Conservation (phyloP, 768 basidiomycete species). For the Multifurca ochricompacta region DNA sequence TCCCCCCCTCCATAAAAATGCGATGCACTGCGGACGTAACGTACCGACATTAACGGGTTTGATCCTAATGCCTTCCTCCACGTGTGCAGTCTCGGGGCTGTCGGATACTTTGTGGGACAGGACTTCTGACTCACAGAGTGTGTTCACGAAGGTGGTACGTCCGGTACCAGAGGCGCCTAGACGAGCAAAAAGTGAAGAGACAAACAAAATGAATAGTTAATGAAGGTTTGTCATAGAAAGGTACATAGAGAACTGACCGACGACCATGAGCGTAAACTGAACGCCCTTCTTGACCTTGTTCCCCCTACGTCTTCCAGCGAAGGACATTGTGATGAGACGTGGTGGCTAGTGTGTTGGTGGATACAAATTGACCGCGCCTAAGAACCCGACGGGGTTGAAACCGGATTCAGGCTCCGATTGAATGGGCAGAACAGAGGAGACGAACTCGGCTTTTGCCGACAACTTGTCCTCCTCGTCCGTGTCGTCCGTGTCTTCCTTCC, state of each 20-base stretch:
- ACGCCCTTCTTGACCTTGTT: constrained; percentile 99
- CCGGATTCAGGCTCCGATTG: constrained; percentile 18
- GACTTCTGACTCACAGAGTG: constrained; percentile 94
- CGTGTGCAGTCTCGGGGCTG: constrained; percentile 80
- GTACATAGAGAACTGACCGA: constrained; percentile 54
- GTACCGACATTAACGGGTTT: constrained; percentile 90
- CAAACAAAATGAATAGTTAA: constrained; percentile 7
- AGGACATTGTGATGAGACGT: constrained; percentile 49
- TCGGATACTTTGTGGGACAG: constrained; percentile 81
- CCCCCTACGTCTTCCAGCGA: constrained; percentile 77
- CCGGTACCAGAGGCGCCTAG: constrained; percentile 95
- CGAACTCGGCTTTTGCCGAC: neutral
- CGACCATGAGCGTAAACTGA: constrained; percentile 96
- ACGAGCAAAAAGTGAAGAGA: neutral
- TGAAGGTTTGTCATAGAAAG: constrained; percentile 2
- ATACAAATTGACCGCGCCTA: constrained; percentile 17
- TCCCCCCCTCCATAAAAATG: neutral
- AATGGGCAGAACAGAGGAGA: neutral
- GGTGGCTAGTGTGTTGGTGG: constrained; percentile 22
- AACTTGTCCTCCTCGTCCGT: neutral
- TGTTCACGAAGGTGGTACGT: constrained; percentile 98
- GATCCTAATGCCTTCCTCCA: constrained; percentile 91
- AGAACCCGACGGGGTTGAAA: constrained; percentile 23
- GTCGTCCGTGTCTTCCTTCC: too few relatives aligned
- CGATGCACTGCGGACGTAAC: constrained; percentile 24